Evolutionary conservation across 176 grass and related monocot genomes (phyloP).

Genomic region (Ensete glaucum): DNA sequence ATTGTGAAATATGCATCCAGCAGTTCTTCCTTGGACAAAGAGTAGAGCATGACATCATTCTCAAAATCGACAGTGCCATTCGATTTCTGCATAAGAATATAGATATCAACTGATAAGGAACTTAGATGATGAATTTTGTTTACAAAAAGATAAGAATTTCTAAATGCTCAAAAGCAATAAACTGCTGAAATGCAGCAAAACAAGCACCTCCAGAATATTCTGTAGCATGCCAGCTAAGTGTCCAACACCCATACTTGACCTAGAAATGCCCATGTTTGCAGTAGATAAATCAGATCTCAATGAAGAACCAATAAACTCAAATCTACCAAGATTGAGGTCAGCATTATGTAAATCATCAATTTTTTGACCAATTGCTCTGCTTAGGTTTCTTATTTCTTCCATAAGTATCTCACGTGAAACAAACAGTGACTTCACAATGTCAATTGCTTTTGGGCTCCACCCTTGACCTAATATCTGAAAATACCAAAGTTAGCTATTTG

Average conservation of each 20-base stretch:
- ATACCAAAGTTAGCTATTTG: constrained; percentile 17
- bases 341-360: constrained; percentile 49
- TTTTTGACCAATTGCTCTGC: constrained; percentile 45
- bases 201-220: constrained; percentile 66
- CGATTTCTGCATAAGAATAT: constrained; percentile 48
- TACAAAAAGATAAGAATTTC: constrained; percentile 7
- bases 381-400: constrained; percentile 59
- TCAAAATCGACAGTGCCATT: constrained; percentile 36
- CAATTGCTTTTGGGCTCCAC: constrained; percentile 39
- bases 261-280: constrained; percentile 24
- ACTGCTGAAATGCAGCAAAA: constrained; percentile 1
- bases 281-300: constrained; percentile 27
- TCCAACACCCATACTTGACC: constrained; percentile 33
- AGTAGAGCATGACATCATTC: constrained; percentile 50
- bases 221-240: constrained; percentile 47
- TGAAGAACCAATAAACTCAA: constrained; percentile 46
- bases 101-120: constrained; percentile 20
- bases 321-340: constrained; percentile 62
- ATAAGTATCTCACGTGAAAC: constrained; percentile 64
- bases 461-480: constrained; percentile 40
- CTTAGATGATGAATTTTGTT: neutral
- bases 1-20: constrained; percentile 60
- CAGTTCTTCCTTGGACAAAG: constrained; percentile 67
- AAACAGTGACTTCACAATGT: constrained; percentile 57
- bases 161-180: neutral